Conservation (phyloP, 306 rosid genomes). For the Medicago truncatula region DNA sequence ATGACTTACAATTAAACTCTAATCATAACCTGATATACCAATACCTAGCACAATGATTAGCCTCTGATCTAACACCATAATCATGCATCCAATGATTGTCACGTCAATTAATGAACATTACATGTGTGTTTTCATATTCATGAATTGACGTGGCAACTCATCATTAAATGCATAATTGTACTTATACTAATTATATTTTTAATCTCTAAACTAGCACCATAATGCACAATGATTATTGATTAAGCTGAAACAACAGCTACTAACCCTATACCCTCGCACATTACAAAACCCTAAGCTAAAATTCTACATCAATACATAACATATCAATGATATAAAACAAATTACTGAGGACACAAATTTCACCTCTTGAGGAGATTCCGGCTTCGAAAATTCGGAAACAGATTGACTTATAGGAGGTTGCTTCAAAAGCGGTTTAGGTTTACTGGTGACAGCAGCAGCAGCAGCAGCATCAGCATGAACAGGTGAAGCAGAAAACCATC, state of each 20-base stretch:
- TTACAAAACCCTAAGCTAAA: slow-evolving; percentile 1
- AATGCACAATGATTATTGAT: slow-evolving; percentile 10
- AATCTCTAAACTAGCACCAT: background rate
- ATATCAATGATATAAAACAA: background rate
- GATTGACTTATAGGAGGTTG: slow-evolving; percentile 87
- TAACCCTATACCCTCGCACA: background rate
- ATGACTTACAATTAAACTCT: slow-evolving; percentile 1
- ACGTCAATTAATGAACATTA: too few relatives aligned
- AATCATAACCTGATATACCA: background rate
- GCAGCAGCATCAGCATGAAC: background rate
- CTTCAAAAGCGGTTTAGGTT: slow-evolving; percentile 38
- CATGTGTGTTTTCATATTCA: too few relatives aligned
- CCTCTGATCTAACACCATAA: too few relatives aligned
- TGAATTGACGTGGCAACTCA: too few relatives aligned
- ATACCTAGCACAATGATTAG: too few relatives aligned
- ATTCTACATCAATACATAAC: background rate
- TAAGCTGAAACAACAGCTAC: slow-evolving; percentile 3
- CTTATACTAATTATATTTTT: too few relatives aligned
- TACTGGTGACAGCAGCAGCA: background rate
- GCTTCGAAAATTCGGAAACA: slow-evolving; percentile 52
- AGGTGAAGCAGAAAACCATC: slow-evolving; percentile 49
- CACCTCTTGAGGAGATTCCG: slow-evolving; percentile 77
- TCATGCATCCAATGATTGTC: too few relatives aligned
- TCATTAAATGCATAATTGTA: too few relatives aligned
- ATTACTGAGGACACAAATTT: background rate